Base-by-base conservation (phyloP, 768 basidiomycete species). In the Hydnum rufescens region DNA sequence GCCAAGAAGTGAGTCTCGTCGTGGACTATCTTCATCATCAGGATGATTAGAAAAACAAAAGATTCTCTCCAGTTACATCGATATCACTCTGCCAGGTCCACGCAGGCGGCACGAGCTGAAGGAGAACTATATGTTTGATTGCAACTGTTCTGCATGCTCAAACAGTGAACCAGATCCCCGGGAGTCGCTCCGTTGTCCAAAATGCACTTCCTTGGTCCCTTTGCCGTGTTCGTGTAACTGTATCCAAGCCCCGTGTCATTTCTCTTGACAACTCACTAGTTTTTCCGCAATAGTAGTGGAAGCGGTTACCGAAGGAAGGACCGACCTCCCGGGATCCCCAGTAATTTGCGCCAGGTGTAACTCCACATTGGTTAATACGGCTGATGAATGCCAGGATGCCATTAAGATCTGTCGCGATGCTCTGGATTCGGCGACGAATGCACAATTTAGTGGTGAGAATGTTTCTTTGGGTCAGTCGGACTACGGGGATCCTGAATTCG, bases 51-150 rank as follows among this genome's bases (percentile, higher is more conserved):
- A 52, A n/a, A n/a, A n/a, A n/a, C n/a, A n/a, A n/a, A n/a, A 90
- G 89, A 70, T 97, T 42, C 57, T 82, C 32, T 88, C 81, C 0
- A 70, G 84, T 5, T 96, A 96, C 58, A 71, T 95, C 43, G 93
- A 96, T 62, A 76, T 82, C 0, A 85, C 87, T 0, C 67, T 83
- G 2, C 82, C 89, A 0, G 66, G 64, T 5, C 53, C 59, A 0
- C 61, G 69, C 19, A 70, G 92, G 28, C 78, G 74, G 55, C 62
- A 64, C 30, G 67, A 73, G 1, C 69, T 96, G 19, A 59, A 66
- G 42, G 77, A 81, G 54, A 79, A 82, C 0, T 95, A 96, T 64
- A 71, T 74, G 57, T 96, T 96, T 59, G 65, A 59, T 4, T 96
- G 92, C 59, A 58, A 53, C 6, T 96, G 93, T 60, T 13, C 13